Evolutionary conservation across 768 basidiomycete genomes (phyloP), one percentile per base, ranked within the genome.

Genomic region (Erythrobasidium yunnanense): DNA sequence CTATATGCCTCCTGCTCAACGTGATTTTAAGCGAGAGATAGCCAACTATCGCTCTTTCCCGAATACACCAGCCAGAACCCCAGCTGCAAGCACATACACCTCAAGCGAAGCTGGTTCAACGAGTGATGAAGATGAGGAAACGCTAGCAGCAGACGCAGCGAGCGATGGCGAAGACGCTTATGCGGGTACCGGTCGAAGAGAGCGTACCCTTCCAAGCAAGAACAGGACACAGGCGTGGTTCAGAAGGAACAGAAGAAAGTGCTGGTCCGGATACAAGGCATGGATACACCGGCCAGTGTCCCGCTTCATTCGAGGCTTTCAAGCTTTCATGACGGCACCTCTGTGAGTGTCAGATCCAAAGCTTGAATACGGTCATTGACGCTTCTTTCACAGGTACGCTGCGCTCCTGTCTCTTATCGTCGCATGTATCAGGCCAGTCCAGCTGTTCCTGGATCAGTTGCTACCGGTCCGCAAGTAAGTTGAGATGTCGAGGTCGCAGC

Each of bases 261-360:
- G 30, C 65, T 70, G 66, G 72, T 70, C 29, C 70, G 73, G 65
- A 27, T 29, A 51, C 73, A 74, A 72, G 73, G 71, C 71, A 71
- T 75, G 46, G 65, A 60, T 67, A 4, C 35, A 53, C 60, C 52
- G 33, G 29, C 70, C 71, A n/a, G 7, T 66, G 18, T 53, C 47
- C n/a, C 56, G 49, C 22, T 54, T 71, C 27, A 49, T 42, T 1
- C 46, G 5, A 55, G 71, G 7, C 51, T 76, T 85, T 71, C 81
- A 82, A 73, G 80, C 81, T 22, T 89, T 90, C 77, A 88, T 95
- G 86, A 92, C 91, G 0, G 86, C 85, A 0, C 90, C 91, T 0
- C 81, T 92, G 42, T 86, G 87, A 81, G 60, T 65, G 7, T 20
- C 60, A 69, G 46, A 47, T 55, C 34, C 29, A 32, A 17, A 17